phyloP scores from a whole-genome alignment of 2,329 filamentous ascomycete species.

The Fusarium sp. region DNA sequence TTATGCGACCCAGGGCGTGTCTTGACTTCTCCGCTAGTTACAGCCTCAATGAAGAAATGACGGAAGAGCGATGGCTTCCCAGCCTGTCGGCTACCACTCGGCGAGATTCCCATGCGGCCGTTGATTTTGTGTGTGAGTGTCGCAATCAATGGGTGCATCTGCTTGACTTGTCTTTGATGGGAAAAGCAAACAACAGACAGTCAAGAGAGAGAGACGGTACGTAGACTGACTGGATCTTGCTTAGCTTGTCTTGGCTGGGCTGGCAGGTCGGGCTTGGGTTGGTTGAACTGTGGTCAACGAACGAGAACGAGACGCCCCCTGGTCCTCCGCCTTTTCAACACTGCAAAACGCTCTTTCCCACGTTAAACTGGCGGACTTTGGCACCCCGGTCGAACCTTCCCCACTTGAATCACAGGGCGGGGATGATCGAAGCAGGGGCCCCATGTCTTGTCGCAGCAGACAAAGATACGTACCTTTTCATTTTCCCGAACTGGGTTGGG shows the following conservation, averaged over 20 bases:
- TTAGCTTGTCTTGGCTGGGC: conserved; percentile 4
- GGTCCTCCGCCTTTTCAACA: conserved; percentile 45
- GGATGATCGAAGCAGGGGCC: conserved; percentile 29
- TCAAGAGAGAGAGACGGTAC: neutral
- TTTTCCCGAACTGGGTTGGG: neutral
- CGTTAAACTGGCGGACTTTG: conserved; percentile 44
- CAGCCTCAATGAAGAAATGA: conserved; percentile 17
- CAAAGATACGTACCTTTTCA: neutral
- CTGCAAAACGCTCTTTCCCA: conserved; percentile 36
- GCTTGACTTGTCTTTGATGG: neutral
- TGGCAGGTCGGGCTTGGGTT: neutral
- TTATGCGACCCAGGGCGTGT: neutral
- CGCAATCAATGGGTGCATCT: conserved; percentile 7
- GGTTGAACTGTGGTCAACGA: neutral
- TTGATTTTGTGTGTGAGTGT: conserved; percentile 10
- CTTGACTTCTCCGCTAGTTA: conserved; percentile 24
- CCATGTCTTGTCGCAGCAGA: neutral
- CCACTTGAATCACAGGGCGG: conserved; percentile 31
- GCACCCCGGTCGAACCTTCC: conserved; percentile 16
- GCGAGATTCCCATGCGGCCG: conserved; percentile 37
- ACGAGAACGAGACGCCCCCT: conserved; percentile 4
- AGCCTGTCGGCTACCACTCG: conserved; percentile 40
- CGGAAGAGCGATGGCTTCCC: conserved; percentile 4
- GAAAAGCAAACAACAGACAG: neutral
- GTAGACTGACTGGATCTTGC: neutral